phyloP scores from a whole-genome alignment of 352 stramenopile genomes.

The Phytophthora crassamura region DNA sequence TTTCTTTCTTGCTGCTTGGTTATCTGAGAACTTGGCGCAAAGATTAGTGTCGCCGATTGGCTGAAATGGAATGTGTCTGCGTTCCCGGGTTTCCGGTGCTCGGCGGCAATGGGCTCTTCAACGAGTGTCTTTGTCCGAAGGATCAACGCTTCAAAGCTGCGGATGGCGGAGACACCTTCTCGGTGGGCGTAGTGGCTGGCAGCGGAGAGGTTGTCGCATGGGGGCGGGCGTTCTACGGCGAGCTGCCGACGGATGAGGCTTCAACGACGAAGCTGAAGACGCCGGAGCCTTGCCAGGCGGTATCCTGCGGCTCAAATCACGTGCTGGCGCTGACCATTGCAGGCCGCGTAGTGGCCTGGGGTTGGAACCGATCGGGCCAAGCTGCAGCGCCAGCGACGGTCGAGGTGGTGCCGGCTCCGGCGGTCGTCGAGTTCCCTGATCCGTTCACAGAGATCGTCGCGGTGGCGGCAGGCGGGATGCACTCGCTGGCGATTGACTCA shows the following conservation, averaged over 20 bases:
- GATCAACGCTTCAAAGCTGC: constrained; percentile 23
- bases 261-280: constrained; percentile 23
- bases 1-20: constrained; percentile 24
- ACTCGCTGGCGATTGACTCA: constrained; percentile 65
- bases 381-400: constrained; percentile 17
- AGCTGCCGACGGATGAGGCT: constrained; percentile 35
- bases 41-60: constrained; percentile 24
- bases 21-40: constrained; percentile 15
- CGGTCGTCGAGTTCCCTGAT: constrained; percentile 34
- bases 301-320: constrained; percentile 69
- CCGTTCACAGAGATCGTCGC: constrained; percentile 9
- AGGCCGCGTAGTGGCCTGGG: constrained; percentile 63
- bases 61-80: constrained; percentile 45
- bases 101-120: constrained; percentile 37
- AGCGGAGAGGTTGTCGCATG: constrained; percentile 57
- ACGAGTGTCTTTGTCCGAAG: constrained; percentile 34
- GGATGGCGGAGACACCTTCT: constrained; percentile 68
- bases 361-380: constrained; percentile 59
- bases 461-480: constrained; percentile 60
- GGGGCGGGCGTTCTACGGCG: constrained; percentile 73
- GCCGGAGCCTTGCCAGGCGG: constrained; percentile 36
- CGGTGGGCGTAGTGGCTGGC: constrained; percentile 40
- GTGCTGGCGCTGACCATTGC: constrained; percentile 48
- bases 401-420: constrained; percentile 29
- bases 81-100: constrained; percentile 8